Evolutionary conservation across 140 eudicot species (phyloP).

Genomic region (Bidens hawaiensis): DNA sequence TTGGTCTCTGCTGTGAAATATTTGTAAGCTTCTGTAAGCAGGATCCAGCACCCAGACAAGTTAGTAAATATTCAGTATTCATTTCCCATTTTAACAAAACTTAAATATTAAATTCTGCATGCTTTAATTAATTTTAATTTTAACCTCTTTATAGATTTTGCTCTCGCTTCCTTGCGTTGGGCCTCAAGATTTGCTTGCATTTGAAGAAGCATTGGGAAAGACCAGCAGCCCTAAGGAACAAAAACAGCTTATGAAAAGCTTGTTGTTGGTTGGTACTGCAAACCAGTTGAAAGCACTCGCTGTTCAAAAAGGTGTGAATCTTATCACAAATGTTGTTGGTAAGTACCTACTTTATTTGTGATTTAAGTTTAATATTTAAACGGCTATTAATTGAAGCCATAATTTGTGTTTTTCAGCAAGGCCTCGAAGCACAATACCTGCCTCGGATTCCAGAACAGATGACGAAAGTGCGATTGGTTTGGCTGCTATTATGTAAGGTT

Average conservation of each 20-base stretch:
- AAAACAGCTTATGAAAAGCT: conserved; percentile 85
- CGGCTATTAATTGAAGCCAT: background rate
- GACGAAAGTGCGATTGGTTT: conserved; percentile 63
- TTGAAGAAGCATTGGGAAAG: conserved; percentile 88
- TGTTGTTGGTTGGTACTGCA: conserved; percentile 66
- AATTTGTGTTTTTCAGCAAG: conserved; percentile 43
- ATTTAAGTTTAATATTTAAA: background rate
- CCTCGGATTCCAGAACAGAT: conserved; percentile 38
- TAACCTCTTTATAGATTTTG: conserved; percentile 47
- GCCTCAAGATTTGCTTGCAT: conserved; percentile 70
- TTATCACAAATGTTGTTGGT: conserved; percentile 89
- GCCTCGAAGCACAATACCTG: conserved; percentile 41
- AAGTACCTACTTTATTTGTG: conserved; percentile 15
- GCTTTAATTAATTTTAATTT: background rate
- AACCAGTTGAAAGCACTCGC: conserved; percentile 88
- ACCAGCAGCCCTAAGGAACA: conserved; percentile 92
- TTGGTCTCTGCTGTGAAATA: conserved; percentile 81
- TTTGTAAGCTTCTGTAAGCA: conserved; percentile 57
- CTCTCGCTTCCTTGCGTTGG: conserved; percentile 78
- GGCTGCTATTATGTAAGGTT: conserved; percentile 56
- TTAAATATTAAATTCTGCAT: background rate
- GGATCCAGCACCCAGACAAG: conserved; percentile 87
- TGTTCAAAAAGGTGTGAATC: conserved; percentile 64
- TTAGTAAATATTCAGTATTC: conserved; percentile 30
- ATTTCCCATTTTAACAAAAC: background rate